These are phyloP conservation scores for Plantago coronopus DNA, from an alignment of 305 asterid genomes.

Conservation along the genomic window DNA sequence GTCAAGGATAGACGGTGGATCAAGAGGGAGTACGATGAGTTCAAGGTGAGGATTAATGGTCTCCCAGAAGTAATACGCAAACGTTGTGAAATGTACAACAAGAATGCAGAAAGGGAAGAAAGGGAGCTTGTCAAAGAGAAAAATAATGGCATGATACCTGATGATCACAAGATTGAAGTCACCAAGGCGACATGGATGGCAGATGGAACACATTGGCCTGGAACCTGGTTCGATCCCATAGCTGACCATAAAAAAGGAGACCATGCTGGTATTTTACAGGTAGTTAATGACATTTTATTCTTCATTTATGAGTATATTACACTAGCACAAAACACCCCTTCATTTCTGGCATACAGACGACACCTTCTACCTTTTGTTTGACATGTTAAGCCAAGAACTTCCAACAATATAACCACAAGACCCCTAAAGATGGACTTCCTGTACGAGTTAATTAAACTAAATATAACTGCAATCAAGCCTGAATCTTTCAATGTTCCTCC, in stretches of 20 bases:
- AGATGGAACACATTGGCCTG: constrained; percentile 96
- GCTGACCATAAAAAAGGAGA: constrained; percentile 86
- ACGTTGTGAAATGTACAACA: constrained; percentile 69
- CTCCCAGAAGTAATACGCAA: constrained; percentile 68
- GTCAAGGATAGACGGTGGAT: constrained; percentile 96
- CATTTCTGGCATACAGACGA: no score
- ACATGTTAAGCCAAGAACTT: no score
- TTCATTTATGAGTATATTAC: neutral
- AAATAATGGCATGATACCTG: constrained; percentile 44
- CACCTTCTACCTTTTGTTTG: no score
- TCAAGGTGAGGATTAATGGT: constrained; percentile 89
- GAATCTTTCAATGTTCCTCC: neutral
- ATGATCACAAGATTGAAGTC: constrained; percentile 36
- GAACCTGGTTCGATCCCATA: constrained; percentile 64
- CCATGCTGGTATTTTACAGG: constrained; percentile 88
- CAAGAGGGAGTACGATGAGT: constrained; percentile 94
- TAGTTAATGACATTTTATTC: neutral
- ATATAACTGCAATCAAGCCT: neutral
- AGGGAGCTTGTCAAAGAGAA: constrained; percentile 42
- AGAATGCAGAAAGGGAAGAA: constrained; percentile 49
- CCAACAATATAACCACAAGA: no score
- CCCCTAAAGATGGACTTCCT: no score
- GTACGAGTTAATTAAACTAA: no score
- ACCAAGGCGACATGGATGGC: constrained; percentile 92
- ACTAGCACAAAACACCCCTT: no score